phyloP scores from a whole-genome alignment of 2,329 filamentous ascomycete species.

The Stemphylium lycopersici region DNA sequence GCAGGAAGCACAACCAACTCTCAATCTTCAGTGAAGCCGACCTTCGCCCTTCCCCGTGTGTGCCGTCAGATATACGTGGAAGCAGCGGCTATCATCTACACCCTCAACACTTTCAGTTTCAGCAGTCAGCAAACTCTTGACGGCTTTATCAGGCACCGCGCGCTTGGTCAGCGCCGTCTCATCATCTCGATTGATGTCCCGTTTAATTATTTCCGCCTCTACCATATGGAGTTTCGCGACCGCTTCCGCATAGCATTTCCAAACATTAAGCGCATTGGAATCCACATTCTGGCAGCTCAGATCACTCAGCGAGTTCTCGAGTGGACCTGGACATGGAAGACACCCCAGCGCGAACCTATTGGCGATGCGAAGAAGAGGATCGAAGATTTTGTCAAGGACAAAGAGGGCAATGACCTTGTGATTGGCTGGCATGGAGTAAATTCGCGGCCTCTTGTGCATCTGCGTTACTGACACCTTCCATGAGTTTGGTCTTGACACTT shows the following conservation, averaged over 20 bases:
- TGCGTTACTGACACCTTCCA: too few species aligned
- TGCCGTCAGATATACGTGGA: constrained; percentile 22
- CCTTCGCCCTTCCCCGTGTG: constrained; percentile 8
- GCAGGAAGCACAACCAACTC: neutral
- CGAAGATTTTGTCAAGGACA: constrained; percentile 5
- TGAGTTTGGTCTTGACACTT: too few species aligned
- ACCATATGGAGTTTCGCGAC: constrained; percentile 12
- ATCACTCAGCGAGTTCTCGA: neutral
- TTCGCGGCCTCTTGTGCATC: too few species aligned
- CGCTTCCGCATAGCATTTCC: constrained; percentile 15
- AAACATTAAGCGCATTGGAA: constrained; percentile 10
- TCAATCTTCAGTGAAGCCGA: neutral
- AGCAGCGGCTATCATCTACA: constrained; percentile 13
- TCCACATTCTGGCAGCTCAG: constrained; percentile 7
- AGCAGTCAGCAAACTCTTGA: neutral
- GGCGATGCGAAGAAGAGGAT: constrained; percentile 9
- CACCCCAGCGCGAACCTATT: neutral
- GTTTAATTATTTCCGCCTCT: constrained; percentile 9
- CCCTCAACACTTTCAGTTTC: constrained; percentile 14
- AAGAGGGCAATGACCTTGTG: constrained; percentile 7
- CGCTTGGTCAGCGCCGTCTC: constrained; percentile 9
- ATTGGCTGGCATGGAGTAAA: constrained; percentile 7
- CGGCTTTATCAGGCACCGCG: constrained; percentile 15
- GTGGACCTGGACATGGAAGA: neutral
- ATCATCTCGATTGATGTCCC: constrained; percentile 19